Evolutionary conservation across 2,329 filamentous ascomycete species (phyloP).

Genomic region (Scedosporium aurantiacum): DNA sequence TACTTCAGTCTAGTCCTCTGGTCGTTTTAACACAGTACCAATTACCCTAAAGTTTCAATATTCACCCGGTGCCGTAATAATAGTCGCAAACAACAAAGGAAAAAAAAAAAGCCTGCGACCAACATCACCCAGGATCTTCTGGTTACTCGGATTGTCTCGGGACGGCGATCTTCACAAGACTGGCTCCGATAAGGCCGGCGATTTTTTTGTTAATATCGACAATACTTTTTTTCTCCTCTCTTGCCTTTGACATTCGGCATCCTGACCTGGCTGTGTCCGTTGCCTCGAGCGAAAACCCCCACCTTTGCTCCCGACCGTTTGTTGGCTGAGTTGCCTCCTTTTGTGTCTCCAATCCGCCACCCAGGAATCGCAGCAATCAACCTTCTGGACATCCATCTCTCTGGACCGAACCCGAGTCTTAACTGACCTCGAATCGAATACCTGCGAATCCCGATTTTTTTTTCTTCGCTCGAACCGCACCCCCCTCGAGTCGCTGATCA

Average conservation of each 20-base stretch:
- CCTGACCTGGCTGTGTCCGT: slow-evolving; percentile 13
- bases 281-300: slow-evolving; percentile 16
- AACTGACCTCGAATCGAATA: not conserved
- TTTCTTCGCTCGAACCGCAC: not conserved
- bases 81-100: not conserved
- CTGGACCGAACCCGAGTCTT: not conserved
- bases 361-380: not conserved
- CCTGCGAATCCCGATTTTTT: not conserved
- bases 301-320: not conserved
- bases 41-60: not conserved
- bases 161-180: not conserved
- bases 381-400: not conserved
- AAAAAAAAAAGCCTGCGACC: not conserved
- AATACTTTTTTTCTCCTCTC: slow-evolving; percentile 3
- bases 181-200: not conserved
- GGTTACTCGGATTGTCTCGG: slow-evolving; percentile 7
- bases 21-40: not conserved
- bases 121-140: slow-evolving; percentile 7
- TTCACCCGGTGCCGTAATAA: not conserved
- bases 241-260: slow-evolving; percentile 13
- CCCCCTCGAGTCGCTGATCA: not conserved
- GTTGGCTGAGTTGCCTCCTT: not conserved
- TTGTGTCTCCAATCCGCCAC: not conserved
- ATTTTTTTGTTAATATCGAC: not conserved
- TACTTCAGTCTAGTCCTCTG: not conserved